A percentile compares a stretch with the other conserved stretches of the same genome.
Evolutionary conservation across 768 basidiomycete species (phyloP).

Genomic region (Chalciporus piperatus): DNA sequence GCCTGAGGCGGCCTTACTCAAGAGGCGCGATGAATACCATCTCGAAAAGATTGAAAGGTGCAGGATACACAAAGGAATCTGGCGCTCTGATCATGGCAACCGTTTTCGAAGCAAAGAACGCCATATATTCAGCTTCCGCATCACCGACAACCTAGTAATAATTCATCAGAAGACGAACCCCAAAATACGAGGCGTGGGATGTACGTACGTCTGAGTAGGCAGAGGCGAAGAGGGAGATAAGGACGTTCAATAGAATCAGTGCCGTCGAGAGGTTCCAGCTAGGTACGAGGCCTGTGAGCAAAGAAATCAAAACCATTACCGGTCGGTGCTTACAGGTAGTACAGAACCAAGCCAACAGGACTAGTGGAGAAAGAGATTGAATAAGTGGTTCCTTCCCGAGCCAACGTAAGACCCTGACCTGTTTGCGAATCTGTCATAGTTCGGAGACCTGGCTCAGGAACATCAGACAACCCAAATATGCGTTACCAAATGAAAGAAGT

Average conservation of each 20-base stretch:
- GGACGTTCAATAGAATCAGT: slow-evolving; percentile 85
- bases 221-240: slow-evolving; percentile 94
- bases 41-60: slow-evolving; percentile 91
- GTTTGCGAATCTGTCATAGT: slow-evolving; percentile 55
- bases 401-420: slow-evolving; percentile 36
- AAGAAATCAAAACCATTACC: background rate
- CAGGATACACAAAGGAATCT: slow-evolving; percentile 79
- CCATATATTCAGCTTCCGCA: slow-evolving; percentile 86
- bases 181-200: slow-evolving; percentile 16
- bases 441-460: slow-evolving; percentile 49
- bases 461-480: background rate
- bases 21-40: slow-evolving; percentile 75
- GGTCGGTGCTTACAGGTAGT: slow-evolving; percentile 63
- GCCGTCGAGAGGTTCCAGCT: slow-evolving; percentile 85
- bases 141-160: slow-evolving; percentile 68
- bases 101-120: slow-evolving; percentile 89
- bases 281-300: background rate
- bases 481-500: slow-evolving; percentile 3
- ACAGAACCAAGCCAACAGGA: slow-evolving; percentile 62
- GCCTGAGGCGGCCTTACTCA: slow-evolving; percentile 55
- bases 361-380: slow-evolving; percentile 27
- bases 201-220: slow-evolving; percentile 76
- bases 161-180: background rate
- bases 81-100: slow-evolving; percentile 83
- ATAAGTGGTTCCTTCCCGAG: background rate